Conservation (phyloP, 495 filamentous ascomycete genomes). For the Aspergillus ostianus region DNA sequence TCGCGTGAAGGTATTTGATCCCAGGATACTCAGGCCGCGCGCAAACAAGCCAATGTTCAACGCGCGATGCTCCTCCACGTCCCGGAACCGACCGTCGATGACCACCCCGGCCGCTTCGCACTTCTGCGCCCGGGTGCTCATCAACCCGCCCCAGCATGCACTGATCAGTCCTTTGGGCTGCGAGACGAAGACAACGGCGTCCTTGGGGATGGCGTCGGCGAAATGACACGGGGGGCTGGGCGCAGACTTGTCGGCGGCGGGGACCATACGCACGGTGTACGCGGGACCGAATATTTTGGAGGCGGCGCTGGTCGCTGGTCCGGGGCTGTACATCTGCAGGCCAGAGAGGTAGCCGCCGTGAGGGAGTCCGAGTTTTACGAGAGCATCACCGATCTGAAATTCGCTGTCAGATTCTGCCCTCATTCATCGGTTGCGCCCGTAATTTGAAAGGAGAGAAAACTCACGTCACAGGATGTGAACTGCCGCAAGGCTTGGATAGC, state of each 20-base stretch:
- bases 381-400: conserved; percentile 26
- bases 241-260: conserved; percentile 17
- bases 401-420: not conserved
- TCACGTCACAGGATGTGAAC: conserved; percentile 27
- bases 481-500: conserved; percentile 20
- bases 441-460: not conserved
- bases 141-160: conserved; percentile 59
- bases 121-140: conserved; percentile 52
- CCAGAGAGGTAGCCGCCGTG: conserved; percentile 58
- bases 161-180: conserved; percentile 50
- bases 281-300: conserved; percentile 58
- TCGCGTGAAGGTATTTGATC: conserved; percentile 23
- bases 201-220: conserved; percentile 49
- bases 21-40: conserved; percentile 43
- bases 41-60: conserved; percentile 52
- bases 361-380: conserved; percentile 45
- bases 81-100: conserved; percentile 58
- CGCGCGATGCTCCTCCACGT: conserved; percentile 58
- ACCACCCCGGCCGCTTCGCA: conserved; percentile 41
- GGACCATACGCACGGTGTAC: conserved; percentile 50
- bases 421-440: not conserved
- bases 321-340: conserved; percentile 57
- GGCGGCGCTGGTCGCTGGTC: conserved; percentile 40
- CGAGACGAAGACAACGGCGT: conserved; percentile 56
- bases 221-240: conserved; percentile 16